Base-by-base conservation (phyloP, 305 asterid species). In the Andrographis paniculata region DNA sequence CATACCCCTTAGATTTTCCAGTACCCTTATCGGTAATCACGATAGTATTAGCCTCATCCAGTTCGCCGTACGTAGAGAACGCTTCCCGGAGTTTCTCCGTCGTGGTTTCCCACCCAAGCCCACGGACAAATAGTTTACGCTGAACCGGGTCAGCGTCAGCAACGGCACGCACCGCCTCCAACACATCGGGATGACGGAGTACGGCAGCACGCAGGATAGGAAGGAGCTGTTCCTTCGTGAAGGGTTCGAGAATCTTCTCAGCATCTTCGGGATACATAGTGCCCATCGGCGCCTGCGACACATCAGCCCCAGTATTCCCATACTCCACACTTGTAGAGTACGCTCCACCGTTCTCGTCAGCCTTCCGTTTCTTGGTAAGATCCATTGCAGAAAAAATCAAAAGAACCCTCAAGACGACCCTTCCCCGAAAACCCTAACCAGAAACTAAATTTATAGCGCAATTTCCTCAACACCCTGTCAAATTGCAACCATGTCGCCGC, bases 41-140 rank as follows among this genome's bases (percentile, higher is more conserved):
- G 8, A 89, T 81, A 3, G 78, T 67, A 16, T 76, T 76, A 20
- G 89, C 93, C 49, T 91, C 98, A 19, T 91, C 98, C 14, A 91
- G 77, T 17, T 86, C 96, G 0, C 98, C 98, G 37, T 57, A 80
- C 0, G 58, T 60, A 0, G 95, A 73, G 71, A 91, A 91, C 4
- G 75, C 84, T 21, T 78, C 69, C 12, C 86, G 80, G 52, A 86
- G 86, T 54, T 79, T 86, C 18, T 91, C 98, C 3, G 98, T 91
- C 17, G 84, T 76, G 46, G 96, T 91, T 54, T 86, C 96, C 98
- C 98, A 91, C 1, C 96, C 98, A 9, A 91, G 92, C 10, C 96
- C 98, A 7, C 96, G 95, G 17, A 86, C 77, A 42, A 91, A 91
- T 42, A 86, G 92, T 54, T 91, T 91, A 10, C 96, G 74, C 64